Base-by-base conservation (phyloP, 768 basidiomycete genomes). In the Tricholoma furcatifolium region DNA sequence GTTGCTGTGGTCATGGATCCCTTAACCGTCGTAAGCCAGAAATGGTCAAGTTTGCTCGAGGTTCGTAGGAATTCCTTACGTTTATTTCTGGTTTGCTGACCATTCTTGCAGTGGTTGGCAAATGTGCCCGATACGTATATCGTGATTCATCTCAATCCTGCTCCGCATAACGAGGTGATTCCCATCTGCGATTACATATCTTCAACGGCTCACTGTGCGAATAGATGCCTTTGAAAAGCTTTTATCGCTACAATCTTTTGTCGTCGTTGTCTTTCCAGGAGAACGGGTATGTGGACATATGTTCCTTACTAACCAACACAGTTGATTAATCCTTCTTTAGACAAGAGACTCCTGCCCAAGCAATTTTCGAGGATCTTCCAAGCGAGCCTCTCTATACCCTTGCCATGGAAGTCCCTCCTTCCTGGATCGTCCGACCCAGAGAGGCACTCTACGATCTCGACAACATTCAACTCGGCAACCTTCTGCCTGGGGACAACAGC, bases 351-450 rank as follows among this genome's bases (percentile, higher is more conserved):
- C 70, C 79, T 1, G 74, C 87, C 0, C 72, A 75, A 18, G 78
- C 85, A 1, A 66, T 73, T 3, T 98, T 99, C 69, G 74, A 76
- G 8, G 78, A 77, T 47, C 75, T 99, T 8, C 94, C 96, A 0
- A 67, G 79, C 2, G 88, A 94, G 10, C 91, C 94, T 0, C 92
- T 99, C 51, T 93, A 94, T 61, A 98, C 96, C 0, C 78, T 98
- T n/a, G 84, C 84, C 4, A 87, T 97, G 82, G 96, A 98, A 47
- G 86, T 93, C 2, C 92, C 91, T 5, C 75, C 84, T 2, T 84
- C 96, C 0, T 99, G 97, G 97, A 83, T 98, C 6, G 94, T 93
- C 23, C 86, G 92, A 10, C 97, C 96, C 1, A 82, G 84, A 11
- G 85, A 92, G 62, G 88, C 95, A 0, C 74, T 86, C 1, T 91